Conservation (phyloP, 2,329 filamentous ascomycete genomes). For the Monilinia fructicola region DNA sequence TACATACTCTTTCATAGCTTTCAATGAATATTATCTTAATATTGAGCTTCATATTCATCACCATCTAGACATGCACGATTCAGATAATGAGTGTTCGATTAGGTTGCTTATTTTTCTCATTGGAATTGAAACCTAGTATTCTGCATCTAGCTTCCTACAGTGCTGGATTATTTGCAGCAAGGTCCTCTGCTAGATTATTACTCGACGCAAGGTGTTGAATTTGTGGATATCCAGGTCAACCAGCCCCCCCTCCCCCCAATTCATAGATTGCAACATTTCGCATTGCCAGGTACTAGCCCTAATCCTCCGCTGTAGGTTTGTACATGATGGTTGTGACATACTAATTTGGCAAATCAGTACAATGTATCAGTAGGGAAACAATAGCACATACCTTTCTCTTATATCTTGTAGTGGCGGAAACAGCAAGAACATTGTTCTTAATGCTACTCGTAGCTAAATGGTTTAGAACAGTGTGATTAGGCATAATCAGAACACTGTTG, state of each 20-base stretch:
- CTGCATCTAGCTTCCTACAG: conserved; percentile 14
- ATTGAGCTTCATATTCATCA: too few species aligned
- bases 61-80: background rate
- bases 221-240: conserved; percentile 22
- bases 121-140: conserved; percentile 4
- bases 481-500: conserved; percentile 93
- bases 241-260: conserved; percentile 9
- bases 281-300: conserved; percentile 23
- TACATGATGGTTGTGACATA: conserved; percentile 98
- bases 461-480: conserved; percentile 95
- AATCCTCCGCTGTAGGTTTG: conserved; percentile 68
- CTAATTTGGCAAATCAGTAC: conserved; percentile 48
- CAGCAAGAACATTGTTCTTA: conserved; percentile 91
- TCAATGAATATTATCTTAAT: too few species aligned
- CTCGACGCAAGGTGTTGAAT: background rate
- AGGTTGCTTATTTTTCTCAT: conserved; percentile 1
- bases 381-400: conserved; percentile 75
- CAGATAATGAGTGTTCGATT: background rate
- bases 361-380: conserved; percentile 3
- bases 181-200: conserved; percentile 14
- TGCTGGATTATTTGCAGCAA: conserved; percentile 14
- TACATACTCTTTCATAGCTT: too few species aligned
- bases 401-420: conserved; percentile 95
- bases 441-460: conserved; percentile 97
- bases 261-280: conserved; percentile 12